Conservation (phyloP, 2,329 filamentous ascomycete genomes). For the Diaporthe sp. region DNA sequence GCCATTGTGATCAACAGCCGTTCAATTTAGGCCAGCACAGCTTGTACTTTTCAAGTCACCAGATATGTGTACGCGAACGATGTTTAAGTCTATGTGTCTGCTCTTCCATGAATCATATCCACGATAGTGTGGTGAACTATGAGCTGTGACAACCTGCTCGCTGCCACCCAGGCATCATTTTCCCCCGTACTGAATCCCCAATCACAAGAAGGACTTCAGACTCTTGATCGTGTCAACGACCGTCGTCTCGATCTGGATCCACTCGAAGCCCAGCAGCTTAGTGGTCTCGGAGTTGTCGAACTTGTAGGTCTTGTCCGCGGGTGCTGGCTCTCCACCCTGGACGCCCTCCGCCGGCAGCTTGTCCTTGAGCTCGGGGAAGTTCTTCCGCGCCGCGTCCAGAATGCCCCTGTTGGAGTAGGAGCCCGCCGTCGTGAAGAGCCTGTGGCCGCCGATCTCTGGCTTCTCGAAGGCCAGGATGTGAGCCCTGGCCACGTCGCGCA, state of each 20-base stretch:
- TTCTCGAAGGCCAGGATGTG: slow-evolving; percentile 66
- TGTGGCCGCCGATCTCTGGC: slow-evolving; percentile 60
- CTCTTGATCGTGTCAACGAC: slow-evolving; percentile 74
- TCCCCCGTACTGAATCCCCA: background rate
- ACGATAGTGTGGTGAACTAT: background rate
- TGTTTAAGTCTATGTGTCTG: background rate
- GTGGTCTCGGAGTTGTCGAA: slow-evolving; percentile 71
- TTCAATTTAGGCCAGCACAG: background rate
- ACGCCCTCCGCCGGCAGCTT: slow-evolving; percentile 59
- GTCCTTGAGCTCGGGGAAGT: slow-evolving; percentile 64
- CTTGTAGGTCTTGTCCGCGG: slow-evolving; percentile 59
- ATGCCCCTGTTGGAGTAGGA: slow-evolving; percentile 61
- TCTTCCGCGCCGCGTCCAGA: slow-evolving; percentile 55
- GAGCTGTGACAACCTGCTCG: background rate
- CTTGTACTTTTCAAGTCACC: background rate
- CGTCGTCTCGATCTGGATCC: slow-evolving; percentile 71
- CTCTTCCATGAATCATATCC: background rate
- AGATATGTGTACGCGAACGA: background rate
- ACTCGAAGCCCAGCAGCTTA: slow-evolving; percentile 72
- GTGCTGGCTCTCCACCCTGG: slow-evolving; percentile 57
- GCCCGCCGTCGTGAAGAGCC: slow-evolving; percentile 64
- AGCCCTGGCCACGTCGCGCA: slow-evolving; percentile 66
- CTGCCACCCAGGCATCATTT: background rate
- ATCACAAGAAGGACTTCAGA: slow-evolving; percentile 62
- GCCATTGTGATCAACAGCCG: background rate